Base-by-base conservation (phyloP, 768 basidiomycete genomes). In the Serendipita sp. region DNA sequence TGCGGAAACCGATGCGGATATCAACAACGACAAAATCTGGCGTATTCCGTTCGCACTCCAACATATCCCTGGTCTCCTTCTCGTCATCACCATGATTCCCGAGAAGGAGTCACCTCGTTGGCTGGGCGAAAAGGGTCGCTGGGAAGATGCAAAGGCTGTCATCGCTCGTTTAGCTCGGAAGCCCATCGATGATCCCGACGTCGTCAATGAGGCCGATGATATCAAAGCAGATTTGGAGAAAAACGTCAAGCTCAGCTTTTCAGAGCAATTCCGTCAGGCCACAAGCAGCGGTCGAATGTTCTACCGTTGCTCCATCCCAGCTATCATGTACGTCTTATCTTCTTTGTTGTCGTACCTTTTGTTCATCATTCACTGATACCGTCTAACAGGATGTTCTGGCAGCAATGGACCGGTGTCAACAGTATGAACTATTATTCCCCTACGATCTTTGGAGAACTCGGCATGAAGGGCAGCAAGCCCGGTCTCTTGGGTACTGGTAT, bases 211-310 rank as follows among this genome's bases (percentile, higher is more conserved):
- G 70, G 78, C 86, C 71, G 84, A 85, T 16, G 80, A 81, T 62
- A 81, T 83, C 67, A 76, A 77, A 58, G 73, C 71, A n/a, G 80
- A 81, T 66, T 77, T 81, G 56, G 71, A 66, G 3, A 79, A 80
- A n/a, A 77, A 74, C 67, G 63, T 64, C 30, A 69, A 58, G 32
- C 64, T 67, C n/a, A 65, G 53, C 11, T 34, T 69, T 44, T 2
- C 4, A 16, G 69, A 76, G 48, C 69, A 89, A 51, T 44, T 63
- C 30, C 51, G 63, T 13, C 58, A 66, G 63, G 56, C 41, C 86
- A 89, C 71, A 88, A 88, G 66, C 84, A 86, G 0, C 85, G 87
- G 3, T 84, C 53, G 85, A 70, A 86, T 88, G 67, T 88, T 89
- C 72, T 74, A 76, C 85, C 67, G 69, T 78, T 72, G 37, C 37